phyloP scores from a whole-genome alignment of 1,139 yeast genomes.

The Wickerhamomyces sp. region DNA sequence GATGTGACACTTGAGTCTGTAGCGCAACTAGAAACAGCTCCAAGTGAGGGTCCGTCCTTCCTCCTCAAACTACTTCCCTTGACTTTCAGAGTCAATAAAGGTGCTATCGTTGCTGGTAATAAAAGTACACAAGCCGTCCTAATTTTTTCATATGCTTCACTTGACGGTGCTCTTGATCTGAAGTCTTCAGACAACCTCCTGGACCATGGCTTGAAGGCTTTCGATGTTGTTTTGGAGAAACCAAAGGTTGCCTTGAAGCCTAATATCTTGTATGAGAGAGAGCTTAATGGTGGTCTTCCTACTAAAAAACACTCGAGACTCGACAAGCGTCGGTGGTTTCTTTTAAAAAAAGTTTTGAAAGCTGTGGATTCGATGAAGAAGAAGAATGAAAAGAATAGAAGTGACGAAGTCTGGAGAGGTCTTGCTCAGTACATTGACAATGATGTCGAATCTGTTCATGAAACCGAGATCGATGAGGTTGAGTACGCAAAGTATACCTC shows the following conservation, averaged over 20 bases:
- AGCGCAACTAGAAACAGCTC: constrained; percentile 1
- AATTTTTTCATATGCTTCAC: constrained; percentile 53
- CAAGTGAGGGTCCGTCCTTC: constrained; percentile 1
- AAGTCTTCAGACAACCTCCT: constrained; percentile 40
- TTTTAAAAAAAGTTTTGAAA: constrained; percentile 1
- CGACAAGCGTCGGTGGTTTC: constrained; percentile 2
- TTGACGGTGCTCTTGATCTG: constrained; percentile 58
- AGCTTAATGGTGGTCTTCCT: neutral
- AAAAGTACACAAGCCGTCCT: constrained; percentile 67
- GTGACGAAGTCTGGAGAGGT: constrained; percentile 41
- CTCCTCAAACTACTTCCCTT: constrained; percentile 48
- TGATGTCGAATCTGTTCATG: constrained; percentile 19
- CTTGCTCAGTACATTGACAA: constrained; percentile 31
- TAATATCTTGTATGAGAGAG: constrained; percentile 38
- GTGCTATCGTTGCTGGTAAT: constrained; percentile 78
- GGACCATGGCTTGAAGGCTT: constrained; percentile 50
- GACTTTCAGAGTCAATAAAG: constrained; percentile 52
- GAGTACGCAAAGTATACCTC: constrained; percentile 86
- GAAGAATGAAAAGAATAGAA: constrained; percentile 37
- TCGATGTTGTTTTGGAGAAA: constrained; percentile 40
- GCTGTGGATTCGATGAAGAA: constrained; percentile 1
- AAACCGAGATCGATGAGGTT: constrained; percentile 30
- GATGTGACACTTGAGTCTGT: constrained; percentile 9
- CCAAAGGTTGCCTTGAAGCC: constrained; percentile 61
- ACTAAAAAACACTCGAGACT: neutral